Evolutionary conservation across 257 asterid species (phyloP), one percentile per base, ranked within the genome.

Genomic region (Fraxinus anomala): DNA sequence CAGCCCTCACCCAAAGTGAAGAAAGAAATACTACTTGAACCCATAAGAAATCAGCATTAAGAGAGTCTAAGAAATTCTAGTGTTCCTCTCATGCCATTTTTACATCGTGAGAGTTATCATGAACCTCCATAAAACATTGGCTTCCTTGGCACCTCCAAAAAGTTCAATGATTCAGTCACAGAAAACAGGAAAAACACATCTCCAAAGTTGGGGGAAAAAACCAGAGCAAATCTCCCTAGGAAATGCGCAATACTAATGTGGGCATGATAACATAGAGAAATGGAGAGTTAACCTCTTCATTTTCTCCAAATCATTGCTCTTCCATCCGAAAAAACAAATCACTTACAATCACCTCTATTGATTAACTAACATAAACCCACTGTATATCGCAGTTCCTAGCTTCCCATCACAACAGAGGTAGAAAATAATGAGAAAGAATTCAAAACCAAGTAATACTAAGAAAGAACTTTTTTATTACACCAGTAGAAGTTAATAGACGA

Each of bases 401-500:
- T 23, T 63, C 36, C 19, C 34, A 11, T 63, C 19, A 63, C 36
- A 26, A 63, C 19, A 24, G 6, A 63, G 17, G 69, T 63, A 63
- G 17, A 9, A 63, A n/a, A 63, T 24, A 63, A 63, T 11, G 31
- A 24, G 7, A n/a, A 63, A 47, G 68, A 76, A 23, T 44, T 21
- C 39, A 28, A 54, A 68, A 80, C 9, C 66, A 56, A 56, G 66
- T 56, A 56, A 16, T 36, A 56, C 10, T 47, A 47, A 65, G 40
- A 8, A 72, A 68, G 24, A 47, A 19, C 17, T 7, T 37, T 39
- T 66, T 17, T 70, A 36, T 56, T 56, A 56, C 66, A 19, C 65
- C 6, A n/a, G 9, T 19, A n/a, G 12, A 54, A 54, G 66, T 56
- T 56, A 56, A 56, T 56, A n/a, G 80, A 67, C 34, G 34, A 68